Evolutionary conservation across 75 land plant species (phyloP), one percentile per base, ranked within the genome.

Genomic region (Sequoia sempervirens): DNA sequence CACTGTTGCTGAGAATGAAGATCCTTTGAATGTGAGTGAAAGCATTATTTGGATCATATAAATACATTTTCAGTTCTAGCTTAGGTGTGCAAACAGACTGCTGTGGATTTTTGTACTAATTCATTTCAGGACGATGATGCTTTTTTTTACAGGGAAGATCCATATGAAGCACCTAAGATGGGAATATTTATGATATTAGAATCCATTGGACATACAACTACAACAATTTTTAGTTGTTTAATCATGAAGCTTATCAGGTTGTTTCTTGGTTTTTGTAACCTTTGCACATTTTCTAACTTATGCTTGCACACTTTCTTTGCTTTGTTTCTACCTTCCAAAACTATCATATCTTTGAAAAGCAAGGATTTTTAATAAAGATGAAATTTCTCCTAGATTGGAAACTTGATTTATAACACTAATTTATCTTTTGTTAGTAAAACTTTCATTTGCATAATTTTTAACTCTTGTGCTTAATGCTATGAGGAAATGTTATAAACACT

Each of bases 231-330:
- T n/a, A 92, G 83, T 97, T 78, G 95, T 97, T 58, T 28, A 97
- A 97, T 83, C 99, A 94, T 83, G 98, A 96, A 73, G 98, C 98
- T 74, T 97, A 92, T 86, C 92, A 89, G 99, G 99, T 85, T 46
- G 86, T 30, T 40, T 13, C 11, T 41, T 6, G 72, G 23, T 46
- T 82, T 23, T 56, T 56, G n/a, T 66, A n/a, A 46, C 1, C 12
- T 79, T 79, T 69, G 34, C 50, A 23, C 26, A 3, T 12, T 81
- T 80, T 30, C 61, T 84, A 28, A 9, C 7, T 61, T 23, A 75
- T 3, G 18, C 20, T 32, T 37, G 9, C 34, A 20, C 32, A 38
- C 78, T 40, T 61, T 61, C 26, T 38, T 70, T 11, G 82, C 43
- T 83, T 52, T 54, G 40, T 79, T 84, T 40, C 53, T 43, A 34